A percentile compares a stretch with the other conserved stretches of the same genome.
Evolutionary conservation across 306 rosid genomes (phyloP).

Genomic region (Abrus pulchellus): DNA sequence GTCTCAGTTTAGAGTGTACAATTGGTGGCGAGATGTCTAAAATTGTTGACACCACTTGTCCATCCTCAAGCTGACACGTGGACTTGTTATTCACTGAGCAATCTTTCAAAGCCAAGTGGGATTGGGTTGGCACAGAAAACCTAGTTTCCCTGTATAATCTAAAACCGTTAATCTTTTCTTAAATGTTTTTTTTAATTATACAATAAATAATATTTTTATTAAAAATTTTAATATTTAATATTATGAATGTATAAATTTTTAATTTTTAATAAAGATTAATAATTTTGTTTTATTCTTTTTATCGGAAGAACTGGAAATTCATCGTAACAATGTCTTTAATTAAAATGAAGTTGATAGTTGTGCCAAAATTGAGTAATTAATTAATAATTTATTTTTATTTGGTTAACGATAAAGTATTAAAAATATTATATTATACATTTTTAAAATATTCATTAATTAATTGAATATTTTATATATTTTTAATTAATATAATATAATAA

Average conservation of each 20-base stretch:
- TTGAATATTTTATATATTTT: no score
- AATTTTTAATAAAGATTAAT: no score
- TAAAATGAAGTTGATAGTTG: neutral
- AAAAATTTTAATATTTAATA: no score
- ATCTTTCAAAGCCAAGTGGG: neutral
- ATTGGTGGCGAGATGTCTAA: neutral
- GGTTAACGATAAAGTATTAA: neutral
- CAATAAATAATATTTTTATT: no score
- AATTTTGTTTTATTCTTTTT: neutral
- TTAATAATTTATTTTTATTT: neutral
- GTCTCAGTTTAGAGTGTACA: neutral
- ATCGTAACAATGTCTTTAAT: neutral
- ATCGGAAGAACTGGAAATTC: neutral
- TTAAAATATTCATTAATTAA: no score
- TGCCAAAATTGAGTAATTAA: neutral
- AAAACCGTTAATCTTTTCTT: neutral
- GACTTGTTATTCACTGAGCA: neutral
- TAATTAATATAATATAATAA: no score
- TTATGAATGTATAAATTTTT: no score
- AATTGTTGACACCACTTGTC: neutral
- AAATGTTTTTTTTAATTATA: no score
- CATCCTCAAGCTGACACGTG: neutral
- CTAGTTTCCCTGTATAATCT: neutral
- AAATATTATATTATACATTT: no score
- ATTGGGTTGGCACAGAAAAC: constrained; percentile 21